Evolutionary conservation across 1,139 yeast genomes (phyloP).

Genomic region (Kodamaea sp.): DNA sequence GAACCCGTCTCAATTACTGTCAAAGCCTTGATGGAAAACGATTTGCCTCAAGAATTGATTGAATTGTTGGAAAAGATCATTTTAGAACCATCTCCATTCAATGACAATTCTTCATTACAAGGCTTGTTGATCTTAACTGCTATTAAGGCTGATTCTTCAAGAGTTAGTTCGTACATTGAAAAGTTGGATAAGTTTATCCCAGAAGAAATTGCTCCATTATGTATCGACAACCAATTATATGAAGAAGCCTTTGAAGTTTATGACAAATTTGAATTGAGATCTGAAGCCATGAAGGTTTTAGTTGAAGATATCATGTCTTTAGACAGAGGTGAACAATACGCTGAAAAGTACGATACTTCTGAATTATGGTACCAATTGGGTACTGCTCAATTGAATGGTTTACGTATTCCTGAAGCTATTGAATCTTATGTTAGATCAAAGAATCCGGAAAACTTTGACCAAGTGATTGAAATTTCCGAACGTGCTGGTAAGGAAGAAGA

Average conservation of each 20-base stretch:
- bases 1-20: conserved; percentile 96
- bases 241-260: conserved; percentile 96
- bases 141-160: conserved; percentile 87
- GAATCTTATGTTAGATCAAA: conserved; percentile 84
- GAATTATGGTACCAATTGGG: conserved; percentile 96
- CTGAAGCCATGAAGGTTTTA: conserved; percentile 83
- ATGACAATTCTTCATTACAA: conserved; percentile 91
- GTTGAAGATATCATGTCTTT: conserved; percentile 91
- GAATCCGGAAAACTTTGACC: conserved; percentile 86
- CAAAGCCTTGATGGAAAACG: conserved; percentile 95
- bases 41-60: conserved; percentile 86
- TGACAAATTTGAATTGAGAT: conserved; percentile 74
- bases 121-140: conserved; percentile 91
- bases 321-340: conserved; percentile 92
- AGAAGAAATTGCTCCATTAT: conserved; percentile 87
- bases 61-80: conserved; percentile 94
- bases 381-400: conserved; percentile 91
- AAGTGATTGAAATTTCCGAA: conserved; percentile 91
- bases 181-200: conserved; percentile 90
- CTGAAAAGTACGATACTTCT: conserved; percentile 81
- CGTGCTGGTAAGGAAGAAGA: conserved; percentile 97
- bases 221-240: conserved; percentile 80
- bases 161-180: conserved; percentile 81
- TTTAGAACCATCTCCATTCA: conserved; percentile 94
- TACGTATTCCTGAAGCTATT: conserved; percentile 89